phyloP scores from a whole-genome alignment of 2,329 filamentous ascomycete species.

The Pseudogymnoascus sp. region DNA sequence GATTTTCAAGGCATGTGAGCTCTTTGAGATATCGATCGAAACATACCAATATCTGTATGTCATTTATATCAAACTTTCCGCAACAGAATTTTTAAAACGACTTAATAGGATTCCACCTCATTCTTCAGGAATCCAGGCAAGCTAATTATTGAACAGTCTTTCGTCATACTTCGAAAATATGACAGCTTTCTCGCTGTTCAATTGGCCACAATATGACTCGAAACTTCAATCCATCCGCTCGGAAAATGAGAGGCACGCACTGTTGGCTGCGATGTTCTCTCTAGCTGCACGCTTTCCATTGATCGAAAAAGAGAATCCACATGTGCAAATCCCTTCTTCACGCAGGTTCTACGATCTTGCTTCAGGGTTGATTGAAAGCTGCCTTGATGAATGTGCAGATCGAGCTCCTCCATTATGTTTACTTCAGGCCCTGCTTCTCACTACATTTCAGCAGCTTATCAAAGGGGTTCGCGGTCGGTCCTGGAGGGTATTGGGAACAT shows the following conservation, averaged over 20 bases:
- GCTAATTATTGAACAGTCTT: neutral
- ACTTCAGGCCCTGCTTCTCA: conserved; percentile 31
- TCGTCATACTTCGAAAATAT: conserved; percentile 15
- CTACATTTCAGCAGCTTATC: conserved; percentile 31
- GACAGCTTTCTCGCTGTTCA: conserved; percentile 15
- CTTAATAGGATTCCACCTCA: neutral
- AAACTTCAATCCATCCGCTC: conserved; percentile 11
- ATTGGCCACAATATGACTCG: conserved; percentile 12
- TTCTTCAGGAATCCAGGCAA: neutral
- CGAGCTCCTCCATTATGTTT: conserved; percentile 29
- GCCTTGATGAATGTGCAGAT: conserved; percentile 28
- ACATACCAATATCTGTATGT: neutral
- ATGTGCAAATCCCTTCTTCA: conserved; percentile 7
- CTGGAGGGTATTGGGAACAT: conserved; percentile 28
- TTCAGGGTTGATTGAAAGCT: conserved; percentile 24
- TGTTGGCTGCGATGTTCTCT: conserved; percentile 29
- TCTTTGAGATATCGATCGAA: neutral
- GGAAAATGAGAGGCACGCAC: conserved; percentile 15
- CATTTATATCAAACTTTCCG: neutral
- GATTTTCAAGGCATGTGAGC: neutral
- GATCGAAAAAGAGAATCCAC: neutral
- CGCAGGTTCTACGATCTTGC: conserved; percentile 21
- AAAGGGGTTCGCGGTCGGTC: conserved; percentile 31
- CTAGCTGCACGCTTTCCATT: conserved; percentile 23
- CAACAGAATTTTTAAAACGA: neutral